Base-by-base conservation (phyloP, 768 basidiomycete genomes). In the Hygrophorus pudorinus region DNA sequence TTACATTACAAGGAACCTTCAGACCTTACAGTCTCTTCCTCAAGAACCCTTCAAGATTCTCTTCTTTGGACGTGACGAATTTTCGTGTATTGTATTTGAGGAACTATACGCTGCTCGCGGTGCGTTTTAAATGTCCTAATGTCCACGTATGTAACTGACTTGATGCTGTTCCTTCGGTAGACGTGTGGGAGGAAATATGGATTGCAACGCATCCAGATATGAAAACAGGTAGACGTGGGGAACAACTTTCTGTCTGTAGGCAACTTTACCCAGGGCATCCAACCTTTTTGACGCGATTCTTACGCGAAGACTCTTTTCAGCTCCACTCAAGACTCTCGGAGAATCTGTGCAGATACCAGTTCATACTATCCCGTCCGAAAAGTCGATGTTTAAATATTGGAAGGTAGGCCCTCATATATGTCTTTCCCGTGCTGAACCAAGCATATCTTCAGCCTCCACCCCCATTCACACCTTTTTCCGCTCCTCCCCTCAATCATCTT, bases 11-110 rank as follows among this genome's bases (percentile, higher is more conserved):
- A 3, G 24, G 24, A 24, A 24, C 7, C 24, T 24, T 24, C 24
- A 7, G 24, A 24, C 24, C 24, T 3, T n/a, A n/a, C n/a, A 24
- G 7, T 24, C 4, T 24, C 4, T 24, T 24, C 24, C 24, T 20
- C 34, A 3, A 7, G 18, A 32, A 42, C 30, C 34, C 16, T 83
- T 88, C 57, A 73, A 78, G n/a, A 74, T 96, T 33, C 70, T 96
- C 5, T 94, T 89, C 60, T 76, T 89, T 57, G 92, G 92, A 41
- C 83, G 88, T 13, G 91, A 93, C 58, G 76, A 80, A 53, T 94
- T 94, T 60, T 94, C 91, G 1, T 84, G 83, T 55, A 61, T 65
- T 5, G 78, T 89, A 2, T 71, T 96, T 39, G 61, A 73, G 41
- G 69, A 81, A 44, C 60, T 94, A 1, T 64, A 83, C 45, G 54